These are phyloP conservation scores for Globisporangium cederbergense DNA, from an alignment of 352 stramenopile species.

Conservation along the genomic window DNA sequence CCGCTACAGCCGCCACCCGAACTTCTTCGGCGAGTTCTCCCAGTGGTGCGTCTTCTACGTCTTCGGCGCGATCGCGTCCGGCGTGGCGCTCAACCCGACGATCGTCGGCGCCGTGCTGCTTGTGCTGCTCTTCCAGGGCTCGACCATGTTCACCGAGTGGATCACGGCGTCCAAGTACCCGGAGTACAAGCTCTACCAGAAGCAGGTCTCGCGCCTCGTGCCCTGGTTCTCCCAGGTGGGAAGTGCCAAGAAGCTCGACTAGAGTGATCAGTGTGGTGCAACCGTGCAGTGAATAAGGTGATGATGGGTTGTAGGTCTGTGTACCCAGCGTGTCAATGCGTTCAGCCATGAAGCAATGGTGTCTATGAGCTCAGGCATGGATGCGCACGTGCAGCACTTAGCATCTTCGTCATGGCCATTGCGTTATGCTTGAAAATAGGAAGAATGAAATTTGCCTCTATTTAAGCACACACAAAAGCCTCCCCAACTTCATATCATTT, in stretches of 20 bases:
- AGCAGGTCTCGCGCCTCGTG: slow-evolving; percentile 56
- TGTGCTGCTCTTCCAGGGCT: slow-evolving; percentile 88
- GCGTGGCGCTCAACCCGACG: slow-evolving; percentile 66
- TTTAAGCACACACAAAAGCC: not conserved
- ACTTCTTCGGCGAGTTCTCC: slow-evolving; percentile 90
- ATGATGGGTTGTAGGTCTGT: not conserved
- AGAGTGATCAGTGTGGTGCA: not conserved
- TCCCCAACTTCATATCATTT: not conserved
- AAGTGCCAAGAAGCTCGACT: slow-evolving; percentile 14
- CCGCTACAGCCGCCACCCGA: slow-evolving; percentile 90
- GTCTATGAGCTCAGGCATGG: not conserved
- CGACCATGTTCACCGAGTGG: slow-evolving; percentile 86
- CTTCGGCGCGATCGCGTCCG: slow-evolving; percentile 74
- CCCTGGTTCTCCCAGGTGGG: slow-evolving; percentile 45
- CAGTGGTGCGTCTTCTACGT: slow-evolving; percentile 91
- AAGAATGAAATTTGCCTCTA: not conserved
- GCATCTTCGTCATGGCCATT: not conserved
- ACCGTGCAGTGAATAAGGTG: not conserved
- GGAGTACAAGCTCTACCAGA: slow-evolving; percentile 86
- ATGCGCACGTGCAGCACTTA: not conserved
- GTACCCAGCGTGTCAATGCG: not conserved
- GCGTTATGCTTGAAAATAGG: not conserved
- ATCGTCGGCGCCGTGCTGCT: slow-evolving; percentile 76
- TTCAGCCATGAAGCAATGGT: not conserved
- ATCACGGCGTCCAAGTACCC: slow-evolving; percentile 90